These are phyloP conservation scores for Skeletonema menzelii DNA, from an alignment of 108 stramenopile species.

Conservation along the genomic window DNA sequence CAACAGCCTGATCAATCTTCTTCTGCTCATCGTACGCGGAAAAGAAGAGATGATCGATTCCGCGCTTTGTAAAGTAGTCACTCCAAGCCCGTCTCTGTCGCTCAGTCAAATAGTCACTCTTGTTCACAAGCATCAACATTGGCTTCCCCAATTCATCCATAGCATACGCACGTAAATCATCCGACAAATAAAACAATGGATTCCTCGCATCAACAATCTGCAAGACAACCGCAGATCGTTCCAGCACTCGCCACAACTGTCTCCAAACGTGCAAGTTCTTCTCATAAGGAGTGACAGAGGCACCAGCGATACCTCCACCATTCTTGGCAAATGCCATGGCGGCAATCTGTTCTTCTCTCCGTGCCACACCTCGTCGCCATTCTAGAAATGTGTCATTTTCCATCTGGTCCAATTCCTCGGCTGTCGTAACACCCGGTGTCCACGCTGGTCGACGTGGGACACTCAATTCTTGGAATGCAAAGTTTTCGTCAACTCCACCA, in stretches of 20 bases:
- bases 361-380: constrained; percentile 94
- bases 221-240: constrained; percentile 89
- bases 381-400: constrained; percentile 94
- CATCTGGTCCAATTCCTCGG: constrained; percentile 80
- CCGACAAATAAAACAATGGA: constrained; percentile 93
- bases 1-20: constrained; percentile 72
- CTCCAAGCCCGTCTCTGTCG: constrained; percentile 88
- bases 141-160: constrained; percentile 83
- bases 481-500: constrained; percentile 41
- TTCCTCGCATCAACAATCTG: constrained; percentile 98
- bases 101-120: constrained; percentile 93
- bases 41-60: constrained; percentile 92
- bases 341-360: constrained; percentile 80
- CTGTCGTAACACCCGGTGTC: constrained; percentile 82
- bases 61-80: constrained; percentile 73
- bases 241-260: constrained; percentile 98
- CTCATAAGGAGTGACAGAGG: constrained; percentile 96
- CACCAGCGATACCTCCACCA: constrained; percentile 37
- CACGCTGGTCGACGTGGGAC: constrained; percentile 95
- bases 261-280: constrained; percentile 99
- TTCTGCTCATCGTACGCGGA: constrained; percentile 92
- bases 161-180: constrained; percentile 88
- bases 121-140: constrained; percentile 94
- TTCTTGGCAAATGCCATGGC: constrained; percentile 24
- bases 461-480: constrained; percentile 87